Evolutionary conservation across 306 rosid species (phyloP), one percentile per base, ranked within the genome.

Genomic region (Ochetophila trinervis): DNA sequence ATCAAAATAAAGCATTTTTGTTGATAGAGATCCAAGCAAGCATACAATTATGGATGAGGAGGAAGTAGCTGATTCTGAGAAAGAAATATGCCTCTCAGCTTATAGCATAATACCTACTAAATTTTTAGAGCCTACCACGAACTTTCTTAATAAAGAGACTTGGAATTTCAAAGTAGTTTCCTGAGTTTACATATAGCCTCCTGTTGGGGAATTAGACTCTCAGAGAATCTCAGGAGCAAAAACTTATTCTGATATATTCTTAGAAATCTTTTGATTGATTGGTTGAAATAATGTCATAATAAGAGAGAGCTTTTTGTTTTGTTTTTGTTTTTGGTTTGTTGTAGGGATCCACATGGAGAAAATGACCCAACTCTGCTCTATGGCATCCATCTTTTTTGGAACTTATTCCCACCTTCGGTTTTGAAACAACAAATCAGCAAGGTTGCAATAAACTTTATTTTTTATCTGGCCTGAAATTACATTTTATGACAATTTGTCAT

Each of bases 11-110:
- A 68, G 80, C 50, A 48, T 62, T 60, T 57, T 71, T 8, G 69
- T 37, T 36, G 66, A 65, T 37, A 83, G 67, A 56, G 77, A 77
- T 74, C 77, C 76, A 68, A 67, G 69, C 78, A 70, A 60, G 60
- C 66, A 73, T 58, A 63, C 76, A 42, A 70, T 66, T 35, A 74
- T 65, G 32, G 73, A 52, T 77, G 68, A 69, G 36, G 59, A 66
- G 59, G 36, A 67, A 67, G 78, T 74, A 12, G 63, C 68, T 60
- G 68, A 66, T 67, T 61, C 78, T 45, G 37, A 56, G 35, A 45
- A 32, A 18, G 10, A 62, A 32, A 34, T 54, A 74, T 68, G 69
- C 61, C 63, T 5, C 48, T 22, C 44, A 49, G 32, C 20, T 49
- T 65, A 27, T 13, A 44, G 32, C 40, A 13, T 27, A 35, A 47